A percentile compares a stretch with the other conserved stretches of the same genome.
Evolutionary conservation across 768 basidiomycete species (phyloP).

Genomic region (Lentinus brumalis): DNA sequence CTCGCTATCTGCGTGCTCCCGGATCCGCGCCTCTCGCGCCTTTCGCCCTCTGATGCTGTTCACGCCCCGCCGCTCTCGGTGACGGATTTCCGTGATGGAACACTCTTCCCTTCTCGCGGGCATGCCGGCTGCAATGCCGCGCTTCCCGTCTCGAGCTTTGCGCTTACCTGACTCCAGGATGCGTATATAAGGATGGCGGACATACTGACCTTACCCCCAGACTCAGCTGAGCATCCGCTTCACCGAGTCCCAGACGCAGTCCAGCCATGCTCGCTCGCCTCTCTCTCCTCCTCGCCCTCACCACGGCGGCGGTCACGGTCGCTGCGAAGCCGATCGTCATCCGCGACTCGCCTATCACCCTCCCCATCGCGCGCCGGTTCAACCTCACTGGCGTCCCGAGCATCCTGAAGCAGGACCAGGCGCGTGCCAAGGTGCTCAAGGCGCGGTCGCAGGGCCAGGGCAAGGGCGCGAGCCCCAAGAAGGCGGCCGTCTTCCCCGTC

Average conservation of each 20-base stretch:
- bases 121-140: not conserved
- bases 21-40: no score
- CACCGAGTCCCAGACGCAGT: not conserved
- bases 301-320: not conserved
- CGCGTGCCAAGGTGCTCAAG: conserved; percentile 17
- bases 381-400: conserved; percentile 15
- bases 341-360: conserved; percentile 15
- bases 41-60: no score
- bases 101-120: not conserved
- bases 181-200: not conserved
- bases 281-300: not conserved
- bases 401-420: conserved; percentile 19
- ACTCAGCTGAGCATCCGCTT: not conserved
- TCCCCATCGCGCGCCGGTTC: conserved; percentile 16
- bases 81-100: no score
- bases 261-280: conserved; percentile 1
- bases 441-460: not conserved
- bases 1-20: not conserved
- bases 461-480: not conserved
- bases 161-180: not conserved
- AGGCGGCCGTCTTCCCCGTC: conserved; percentile 6
- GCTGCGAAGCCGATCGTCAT: conserved; percentile 12
- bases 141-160: not conserved
- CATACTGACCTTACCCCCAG: not conserved
- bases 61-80: no score